Evolutionary conservation across 331 rosid genomes (phyloP).

Genomic region (Quercus tomentella): DNA sequence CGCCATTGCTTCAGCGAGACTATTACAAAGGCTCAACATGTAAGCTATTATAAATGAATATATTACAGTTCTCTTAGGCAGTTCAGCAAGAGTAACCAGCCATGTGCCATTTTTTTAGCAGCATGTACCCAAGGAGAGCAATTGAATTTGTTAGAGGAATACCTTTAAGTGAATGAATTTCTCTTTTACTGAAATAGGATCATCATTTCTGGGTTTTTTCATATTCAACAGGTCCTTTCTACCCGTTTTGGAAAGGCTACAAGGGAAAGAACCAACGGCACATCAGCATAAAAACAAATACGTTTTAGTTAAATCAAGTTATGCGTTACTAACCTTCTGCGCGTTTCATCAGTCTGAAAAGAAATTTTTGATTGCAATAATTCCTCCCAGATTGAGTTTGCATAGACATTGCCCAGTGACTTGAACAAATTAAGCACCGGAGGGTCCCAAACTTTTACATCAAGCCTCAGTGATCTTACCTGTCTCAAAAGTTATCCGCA

Average conservation of each 20-base stretch:
- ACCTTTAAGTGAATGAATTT: conserved; percentile 70
- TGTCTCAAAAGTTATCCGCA: conserved; percentile 27
- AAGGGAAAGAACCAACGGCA: conserved; percentile 19
- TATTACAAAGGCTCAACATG: neutral
- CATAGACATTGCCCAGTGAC: conserved; percentile 60
- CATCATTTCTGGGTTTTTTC: conserved; percentile 51
- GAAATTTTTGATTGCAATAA: conserved; percentile 34
- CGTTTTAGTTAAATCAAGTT: conserved; percentile 7
- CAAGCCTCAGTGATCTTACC: conserved; percentile 75
- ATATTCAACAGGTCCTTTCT: conserved; percentile 28
- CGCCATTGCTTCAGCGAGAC: neutral
- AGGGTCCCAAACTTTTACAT: conserved; percentile 75
- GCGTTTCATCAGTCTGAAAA: conserved; percentile 31
- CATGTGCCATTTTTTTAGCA: neutral
- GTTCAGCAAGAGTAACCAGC: neutral
- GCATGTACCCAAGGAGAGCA: conserved; percentile 12
- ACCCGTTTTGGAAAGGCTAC: conserved; percentile 40
- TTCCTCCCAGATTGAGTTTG: conserved; percentile 80
- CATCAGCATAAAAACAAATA: conserved; percentile 21
- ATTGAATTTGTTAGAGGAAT: conserved; percentile 10
- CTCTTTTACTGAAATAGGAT: conserved; percentile 57
- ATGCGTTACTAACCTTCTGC: conserved; percentile 35
- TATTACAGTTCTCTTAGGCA: neutral
- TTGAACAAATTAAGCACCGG: conserved; percentile 53
- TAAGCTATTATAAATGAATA: neutral